Evolutionary conservation across 2,329 filamentous ascomycete genomes (phyloP), one percentile per base, ranked within the genome.

Genomic region (Pezicula carpinea): DNA sequence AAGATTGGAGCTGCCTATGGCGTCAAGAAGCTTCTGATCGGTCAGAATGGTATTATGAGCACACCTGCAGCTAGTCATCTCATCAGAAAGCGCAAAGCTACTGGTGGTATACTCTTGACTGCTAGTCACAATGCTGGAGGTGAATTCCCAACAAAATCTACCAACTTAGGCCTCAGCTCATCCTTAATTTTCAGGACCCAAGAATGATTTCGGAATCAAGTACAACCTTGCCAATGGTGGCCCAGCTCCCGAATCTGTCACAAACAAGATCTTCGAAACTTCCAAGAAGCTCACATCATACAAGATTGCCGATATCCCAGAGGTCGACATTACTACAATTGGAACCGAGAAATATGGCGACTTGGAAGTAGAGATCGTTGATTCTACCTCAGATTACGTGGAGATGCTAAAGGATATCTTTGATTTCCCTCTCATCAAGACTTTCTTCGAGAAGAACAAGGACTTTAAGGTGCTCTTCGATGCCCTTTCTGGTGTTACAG

Each of bases 381-480:
- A 97, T 74, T 95, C 91, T 60, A 91, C 87, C 15, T 77, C 85
- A 62, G 93, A 97, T 73, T 99, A 99, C 67, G 78, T 92, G 52
- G 77, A 84, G 57, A 96, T 96, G 87, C 80, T 99, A 69, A 96
- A 96, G 79, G 88, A 93, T 57, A 99, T 97, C 70, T 99, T 99
- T 68, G 92, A 99, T 71, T 99, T 99, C 65, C 82, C 88, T 64
- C 76, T 96, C 56, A 99, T 99, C 78, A 92, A 89, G 76, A 84
- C 84, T 60, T 99, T 97, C 79, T 88, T 99, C 68, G 77, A 81
- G 60, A 73, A 82, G 50, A 87, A 97, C 74, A 76, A 84, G 39
- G 87, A 95, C 70, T 99, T 97, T 80, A 96, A 95, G 75, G 83
- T 99, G 41, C 83, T 99, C 53, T 99, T 99, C 60, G 93, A 99